Conservation (phyloP, 495 filamentous ascomycete genomes). For the Physcia stellaris region DNA sequence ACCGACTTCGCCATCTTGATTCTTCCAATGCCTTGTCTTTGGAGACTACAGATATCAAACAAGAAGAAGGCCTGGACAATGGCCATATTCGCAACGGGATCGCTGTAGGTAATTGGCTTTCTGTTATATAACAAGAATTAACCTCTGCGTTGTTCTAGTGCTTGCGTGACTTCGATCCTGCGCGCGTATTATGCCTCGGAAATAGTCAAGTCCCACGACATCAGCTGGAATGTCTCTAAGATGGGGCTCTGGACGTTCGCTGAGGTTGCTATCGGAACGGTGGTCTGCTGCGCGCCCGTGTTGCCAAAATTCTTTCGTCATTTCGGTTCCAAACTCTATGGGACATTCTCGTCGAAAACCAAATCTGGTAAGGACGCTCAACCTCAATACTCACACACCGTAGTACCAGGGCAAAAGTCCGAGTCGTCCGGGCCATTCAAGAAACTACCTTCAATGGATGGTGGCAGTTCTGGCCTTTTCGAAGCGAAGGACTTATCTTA, state of each 20-base stretch:
- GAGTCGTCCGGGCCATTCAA: too few relatives aligned
- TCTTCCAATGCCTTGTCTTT: slow-evolving; percentile 10
- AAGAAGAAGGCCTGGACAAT: slow-evolving; percentile 1
- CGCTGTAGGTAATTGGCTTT: too few relatives aligned
- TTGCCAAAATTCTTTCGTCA: slow-evolving; percentile 10
- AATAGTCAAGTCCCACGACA: background rate
- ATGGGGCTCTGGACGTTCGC: slow-evolving; percentile 6
- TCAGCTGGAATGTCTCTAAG: slow-evolving; percentile 2
- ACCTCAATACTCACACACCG: too few relatives aligned
- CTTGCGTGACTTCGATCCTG: slow-evolving; percentile 9
- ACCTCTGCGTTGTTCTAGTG: too few relatives aligned
- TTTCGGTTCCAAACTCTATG: slow-evolving; percentile 2
- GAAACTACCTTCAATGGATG: too few relatives aligned
- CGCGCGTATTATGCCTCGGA: slow-evolving; percentile 6
- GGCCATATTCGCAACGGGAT: slow-evolving; percentile 9
- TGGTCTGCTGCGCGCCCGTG: slow-evolving; percentile 11
- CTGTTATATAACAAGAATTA: too few relatives aligned
- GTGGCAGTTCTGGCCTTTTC: too few relatives aligned
- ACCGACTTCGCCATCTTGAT: slow-evolving; percentile 13
- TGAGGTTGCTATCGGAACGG: slow-evolving; percentile 5
- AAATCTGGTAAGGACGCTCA: too few relatives aligned
- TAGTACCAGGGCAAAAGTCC: too few relatives aligned
- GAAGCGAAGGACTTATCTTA: too few relatives aligned
- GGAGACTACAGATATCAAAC: slow-evolving; percentile 8
- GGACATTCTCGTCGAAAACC: too few relatives aligned